Evolutionary conservation across 1,284 basidiomycete species (phyloP).

Genomic region (Cystobasidiaceae sp.): DNA sequence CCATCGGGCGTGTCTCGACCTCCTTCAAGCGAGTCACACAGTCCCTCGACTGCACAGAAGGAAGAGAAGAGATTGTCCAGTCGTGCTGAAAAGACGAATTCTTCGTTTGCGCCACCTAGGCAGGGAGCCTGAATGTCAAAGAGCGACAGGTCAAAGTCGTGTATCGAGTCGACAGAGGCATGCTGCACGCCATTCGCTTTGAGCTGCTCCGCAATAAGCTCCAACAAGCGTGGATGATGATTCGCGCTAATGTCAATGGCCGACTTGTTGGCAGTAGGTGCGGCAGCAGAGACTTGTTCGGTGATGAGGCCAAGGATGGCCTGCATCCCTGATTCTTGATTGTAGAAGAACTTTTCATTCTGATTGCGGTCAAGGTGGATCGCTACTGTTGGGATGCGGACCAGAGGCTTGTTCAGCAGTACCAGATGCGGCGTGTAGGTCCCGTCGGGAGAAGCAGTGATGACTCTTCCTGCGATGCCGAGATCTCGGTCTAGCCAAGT

Average conservation of each 20-base stretch:
- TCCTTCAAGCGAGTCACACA: conserved; percentile 55
- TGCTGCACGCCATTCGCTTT: conserved; percentile 31
- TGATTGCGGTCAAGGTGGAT: conserved; percentile 68
- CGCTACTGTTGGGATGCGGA: conserved; percentile 75
- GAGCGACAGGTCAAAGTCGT: conserved; percentile 92
- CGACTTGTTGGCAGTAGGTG: conserved; percentile 38
- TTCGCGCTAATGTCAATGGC: conserved; percentile 40
- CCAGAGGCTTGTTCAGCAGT: conserved; percentile 75
- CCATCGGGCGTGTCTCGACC: conserved; percentile 55
- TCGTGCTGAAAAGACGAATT: conserved; percentile 88
- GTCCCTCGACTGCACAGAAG: conserved; percentile 82
- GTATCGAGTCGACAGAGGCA: conserved; percentile 64
- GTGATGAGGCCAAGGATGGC: conserved; percentile 74
- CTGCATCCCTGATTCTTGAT: conserved; percentile 47
- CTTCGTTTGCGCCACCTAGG: conserved; percentile 83
- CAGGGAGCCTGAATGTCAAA: conserved; percentile 83
- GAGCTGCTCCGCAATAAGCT: conserved; percentile 71
- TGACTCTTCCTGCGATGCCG: conserved; percentile 80
- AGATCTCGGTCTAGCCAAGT: conserved; percentile 84
- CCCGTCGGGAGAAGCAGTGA: conserved; percentile 48
- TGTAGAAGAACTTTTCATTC: conserved; percentile 64
- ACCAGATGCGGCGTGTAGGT: conserved; percentile 73
- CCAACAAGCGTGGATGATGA: conserved; percentile 78
- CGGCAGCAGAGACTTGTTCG: conserved; percentile 58
- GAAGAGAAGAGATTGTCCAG: conserved; percentile 92